A percentile compares a stretch with the other conserved stretches of the same genome.
phyloP scores from a whole-genome alignment of 768 basidiomycete genomes.

The Lyophyllum shimeji region DNA sequence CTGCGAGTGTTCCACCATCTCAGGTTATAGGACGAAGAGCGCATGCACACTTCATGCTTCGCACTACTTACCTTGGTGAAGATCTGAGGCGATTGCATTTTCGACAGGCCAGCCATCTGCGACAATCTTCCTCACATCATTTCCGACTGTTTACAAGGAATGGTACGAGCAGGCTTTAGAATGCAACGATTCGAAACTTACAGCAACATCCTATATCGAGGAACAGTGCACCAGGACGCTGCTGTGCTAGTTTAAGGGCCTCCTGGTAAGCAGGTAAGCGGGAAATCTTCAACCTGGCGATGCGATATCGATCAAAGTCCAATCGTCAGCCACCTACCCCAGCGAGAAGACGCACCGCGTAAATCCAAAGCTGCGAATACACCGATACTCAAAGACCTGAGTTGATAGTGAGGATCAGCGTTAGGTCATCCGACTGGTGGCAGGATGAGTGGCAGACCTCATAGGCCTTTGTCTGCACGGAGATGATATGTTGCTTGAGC shows the following conservation, averaged over 20 bases:
- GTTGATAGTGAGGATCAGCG: neutral
- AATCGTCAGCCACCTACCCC: no score
- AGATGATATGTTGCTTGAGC: conserved; percentile 30
- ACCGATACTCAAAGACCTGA: conserved; percentile 30
- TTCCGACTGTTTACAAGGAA: conserved; percentile 27
- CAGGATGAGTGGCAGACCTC: conserved; percentile 14
- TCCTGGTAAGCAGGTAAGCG: conserved; percentile 26
- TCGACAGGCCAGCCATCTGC: conserved; percentile 32
- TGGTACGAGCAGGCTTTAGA: neutral
- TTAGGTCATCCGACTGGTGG: neutral
- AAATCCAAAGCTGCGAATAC: conserved; percentile 30
- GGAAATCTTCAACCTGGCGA: conserved; percentile 25
- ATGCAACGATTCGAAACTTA: conserved; percentile 10
- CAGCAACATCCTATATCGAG: conserved; percentile 36
- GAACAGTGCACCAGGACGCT: conserved; percentile 24
- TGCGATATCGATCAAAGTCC: no score
- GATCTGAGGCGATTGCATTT: conserved; percentile 30
- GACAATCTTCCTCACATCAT: conserved; percentile 29
- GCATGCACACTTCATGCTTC: neutral
- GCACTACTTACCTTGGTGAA: conserved; percentile 21
- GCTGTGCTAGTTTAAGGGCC: conserved; percentile 21
- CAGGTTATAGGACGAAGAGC: neutral
- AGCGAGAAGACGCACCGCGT: conserved; percentile 17
- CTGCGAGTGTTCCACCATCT: conserved; percentile 25
- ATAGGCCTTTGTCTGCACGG: conserved; percentile 30